Conservation (phyloP, 768 basidiomycete species). For the Neoboletus magnificus region DNA sequence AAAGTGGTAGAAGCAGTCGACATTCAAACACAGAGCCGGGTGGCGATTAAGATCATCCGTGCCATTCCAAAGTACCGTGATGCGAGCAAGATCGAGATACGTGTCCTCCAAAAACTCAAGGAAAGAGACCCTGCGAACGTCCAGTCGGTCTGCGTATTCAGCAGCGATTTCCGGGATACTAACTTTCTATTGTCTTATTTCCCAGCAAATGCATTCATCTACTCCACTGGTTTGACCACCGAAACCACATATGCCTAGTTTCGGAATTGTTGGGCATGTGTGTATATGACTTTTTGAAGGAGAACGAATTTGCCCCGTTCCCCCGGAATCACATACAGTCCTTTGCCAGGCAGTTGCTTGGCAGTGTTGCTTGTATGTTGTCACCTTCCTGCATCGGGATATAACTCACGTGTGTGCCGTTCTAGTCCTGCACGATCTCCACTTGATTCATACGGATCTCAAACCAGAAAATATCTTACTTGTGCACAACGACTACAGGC, state of each 20-base stretch:
- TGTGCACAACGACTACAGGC: slow-evolving; percentile 76
- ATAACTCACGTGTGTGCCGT: slow-evolving; percentile 5
- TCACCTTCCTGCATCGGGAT: background rate
- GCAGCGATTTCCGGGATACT: slow-evolving; percentile 20
- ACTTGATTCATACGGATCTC: slow-evolving; percentile 94
- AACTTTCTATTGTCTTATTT: background rate
- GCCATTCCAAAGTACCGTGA: slow-evolving; percentile 99
- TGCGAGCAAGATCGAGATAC: slow-evolving; percentile 96
- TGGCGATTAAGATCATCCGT: slow-evolving; percentile 98
- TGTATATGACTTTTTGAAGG: slow-evolving; percentile 98
- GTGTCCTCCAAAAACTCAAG: slow-evolving; percentile 89
- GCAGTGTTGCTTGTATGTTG: slow-evolving; percentile 88
- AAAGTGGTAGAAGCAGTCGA: slow-evolving; percentile 96
- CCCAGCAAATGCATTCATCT: slow-evolving; percentile 96
- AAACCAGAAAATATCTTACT: slow-evolving; percentile 99
- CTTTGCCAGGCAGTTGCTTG: slow-evolving; percentile 88
- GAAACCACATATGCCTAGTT: slow-evolving; percentile 96
- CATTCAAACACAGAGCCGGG: slow-evolving; percentile 65
- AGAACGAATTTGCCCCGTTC: slow-evolving; percentile 95
- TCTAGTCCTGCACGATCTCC: slow-evolving; percentile 84
- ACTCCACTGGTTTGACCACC: slow-evolving; percentile 91
- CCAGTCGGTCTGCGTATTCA: slow-evolving; percentile 57
- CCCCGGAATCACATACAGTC: slow-evolving; percentile 95
- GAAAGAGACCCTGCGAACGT: slow-evolving; percentile 83
- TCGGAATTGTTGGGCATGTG: slow-evolving; percentile 96